Percentiles rank a stretch among this genome's conserved stretches.
Conservation (phyloP, 768 basidiomycete genomes). For the Kondoa subrosea region DNA sequence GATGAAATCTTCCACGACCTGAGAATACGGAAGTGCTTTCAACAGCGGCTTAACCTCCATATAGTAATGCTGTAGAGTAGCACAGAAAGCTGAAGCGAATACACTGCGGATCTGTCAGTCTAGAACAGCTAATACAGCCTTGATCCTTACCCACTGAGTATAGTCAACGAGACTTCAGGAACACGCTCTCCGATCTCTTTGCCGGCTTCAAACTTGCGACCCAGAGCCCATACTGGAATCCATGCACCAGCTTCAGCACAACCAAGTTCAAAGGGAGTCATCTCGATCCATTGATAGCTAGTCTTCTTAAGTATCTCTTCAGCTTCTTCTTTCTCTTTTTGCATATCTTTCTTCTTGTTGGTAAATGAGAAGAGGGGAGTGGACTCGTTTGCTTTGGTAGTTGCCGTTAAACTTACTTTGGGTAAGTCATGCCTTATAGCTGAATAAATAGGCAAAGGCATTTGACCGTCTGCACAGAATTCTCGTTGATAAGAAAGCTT, state of each 20-base stretch:
- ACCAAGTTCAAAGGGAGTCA: slow-evolving; percentile 29
- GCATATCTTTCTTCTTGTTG: slow-evolving; percentile 9
- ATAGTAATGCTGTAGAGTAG: slow-evolving; percentile 29
- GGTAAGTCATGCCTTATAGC: slow-evolving; percentile 28
- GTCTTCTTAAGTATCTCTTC: slow-evolving; percentile 17
- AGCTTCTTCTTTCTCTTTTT: slow-evolving; percentile 14
- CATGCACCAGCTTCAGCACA: slow-evolving; percentile 25
- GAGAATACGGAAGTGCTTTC: slow-evolving; percentile 21
- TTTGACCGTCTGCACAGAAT: slow-evolving; percentile 22
- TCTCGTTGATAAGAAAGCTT: slow-evolving; percentile 26
- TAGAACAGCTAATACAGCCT: not conserved
- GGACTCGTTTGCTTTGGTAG: slow-evolving; percentile 3
- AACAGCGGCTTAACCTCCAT: slow-evolving; percentile 29
- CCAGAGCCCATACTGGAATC: slow-evolving; percentile 31
- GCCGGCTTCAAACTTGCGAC: slow-evolving; percentile 29
- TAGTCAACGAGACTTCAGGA: slow-evolving; percentile 30
- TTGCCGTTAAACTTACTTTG: not conserved
- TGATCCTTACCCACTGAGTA: slow-evolving; percentile 26
- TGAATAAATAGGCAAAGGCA: slow-evolving; percentile 31
- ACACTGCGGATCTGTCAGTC: slow-evolving; percentile 18
- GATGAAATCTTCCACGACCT: slow-evolving; percentile 16
- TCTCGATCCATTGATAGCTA: slow-evolving; percentile 31
- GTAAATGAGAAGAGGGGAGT: slow-evolving; percentile 12
- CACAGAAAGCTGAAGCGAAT: slow-evolving; percentile 31
- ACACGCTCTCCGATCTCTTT: slow-evolving; percentile 17